Evolutionary conservation across 2,329 filamentous ascomycete species (phyloP), one percentile per base, ranked within the genome.

Genomic region (Trichoderma koningii): DNA sequence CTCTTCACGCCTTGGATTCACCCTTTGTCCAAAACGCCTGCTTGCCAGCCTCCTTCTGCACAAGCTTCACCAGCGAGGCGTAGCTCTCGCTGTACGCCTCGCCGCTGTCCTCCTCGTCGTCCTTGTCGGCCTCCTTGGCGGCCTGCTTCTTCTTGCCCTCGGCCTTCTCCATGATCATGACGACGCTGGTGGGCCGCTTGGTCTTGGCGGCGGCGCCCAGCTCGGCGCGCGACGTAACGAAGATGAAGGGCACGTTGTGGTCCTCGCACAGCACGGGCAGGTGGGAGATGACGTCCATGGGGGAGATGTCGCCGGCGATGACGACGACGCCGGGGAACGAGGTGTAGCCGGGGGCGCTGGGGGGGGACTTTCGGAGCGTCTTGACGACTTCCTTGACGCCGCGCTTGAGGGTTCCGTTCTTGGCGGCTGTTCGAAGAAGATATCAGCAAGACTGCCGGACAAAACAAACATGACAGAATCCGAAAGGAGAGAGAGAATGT

Each of bases 351-450:
- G 87, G 85, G n/a, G 87, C 85, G 65, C 88, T 85, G 71, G 87
- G 79, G 65, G 91, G 85, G 15, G 92, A 94, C 83, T 98, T 98
- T 82, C 95, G 93, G 72, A 99, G 91, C 41, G 93, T 90, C 83
- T 99, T 99, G 82, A 98, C 93, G 75, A 97, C 94, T 82, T 99
- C 95, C 81, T 99, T 99, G 70, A 99, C 95, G 76, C 95, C 95
- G 75, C 95, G 93, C 83, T 97, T 96, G 75, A 99, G 90, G 66
- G 92, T 91, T 82, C 96, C 96, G 81, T 92, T 88, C 81, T 96
- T 97, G 73, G 95, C 93, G 71, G 94, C 95, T 98, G 78, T 62
- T 30, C 66, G 21, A 28, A 9, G 28, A 28, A 0, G 3, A 6
- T 19, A 52, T 63, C 14, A 56, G 57, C 21, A 61, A 14, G 30